Evolutionary conservation across 2,329 filamentous ascomycete species (phyloP).

Genomic region (Alternaria longipes): DNA sequence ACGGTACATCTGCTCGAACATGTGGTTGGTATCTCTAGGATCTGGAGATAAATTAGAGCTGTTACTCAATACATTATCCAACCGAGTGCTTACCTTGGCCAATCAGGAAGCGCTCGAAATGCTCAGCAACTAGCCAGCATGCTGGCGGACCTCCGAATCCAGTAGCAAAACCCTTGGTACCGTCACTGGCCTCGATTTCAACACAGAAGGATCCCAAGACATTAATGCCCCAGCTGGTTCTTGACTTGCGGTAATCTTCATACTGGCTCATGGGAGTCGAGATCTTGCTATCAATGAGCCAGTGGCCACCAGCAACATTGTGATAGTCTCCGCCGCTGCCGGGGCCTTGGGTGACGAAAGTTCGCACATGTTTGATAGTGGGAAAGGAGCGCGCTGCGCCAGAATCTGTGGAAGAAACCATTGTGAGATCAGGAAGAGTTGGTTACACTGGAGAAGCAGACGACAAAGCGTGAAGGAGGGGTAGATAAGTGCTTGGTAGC

Average conservation of each 20-base stretch:
- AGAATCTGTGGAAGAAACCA: conserved; percentile 37
- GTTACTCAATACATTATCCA: not conserved
- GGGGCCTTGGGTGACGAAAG: conserved; percentile 74
- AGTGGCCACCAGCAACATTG: conserved; percentile 79
- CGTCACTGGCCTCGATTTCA: conserved; percentile 87
- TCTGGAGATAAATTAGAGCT: conserved; percentile 59
- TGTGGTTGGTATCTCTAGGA: conserved; percentile 86
- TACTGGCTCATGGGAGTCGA: conserved; percentile 92
- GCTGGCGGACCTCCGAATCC: conserved; percentile 93
- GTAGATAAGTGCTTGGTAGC: conserved; percentile 18
- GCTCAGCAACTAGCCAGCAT: conserved; percentile 92
- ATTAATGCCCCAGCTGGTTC: conserved; percentile 95
- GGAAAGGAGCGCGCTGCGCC: conserved; percentile 67
- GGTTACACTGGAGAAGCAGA: conserved; percentile 8
- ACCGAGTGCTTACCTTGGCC: conserved; percentile 66
- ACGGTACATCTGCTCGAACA: conserved; percentile 97
- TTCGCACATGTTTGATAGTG: conserved; percentile 77
- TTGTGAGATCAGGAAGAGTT: conserved; percentile 25
- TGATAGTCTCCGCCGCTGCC: conserved; percentile 74
- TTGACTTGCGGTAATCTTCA: conserved; percentile 85
- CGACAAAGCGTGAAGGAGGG: conserved; percentile 29
- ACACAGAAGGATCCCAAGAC: conserved; percentile 91
- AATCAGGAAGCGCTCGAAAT: conserved; percentile 91
- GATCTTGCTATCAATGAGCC: conserved; percentile 91
- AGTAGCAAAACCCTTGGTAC: conserved; percentile 92